phyloP scores from a whole-genome alignment of 1,284 basidiomycete species.

The Agroathelia rolfsii region DNA sequence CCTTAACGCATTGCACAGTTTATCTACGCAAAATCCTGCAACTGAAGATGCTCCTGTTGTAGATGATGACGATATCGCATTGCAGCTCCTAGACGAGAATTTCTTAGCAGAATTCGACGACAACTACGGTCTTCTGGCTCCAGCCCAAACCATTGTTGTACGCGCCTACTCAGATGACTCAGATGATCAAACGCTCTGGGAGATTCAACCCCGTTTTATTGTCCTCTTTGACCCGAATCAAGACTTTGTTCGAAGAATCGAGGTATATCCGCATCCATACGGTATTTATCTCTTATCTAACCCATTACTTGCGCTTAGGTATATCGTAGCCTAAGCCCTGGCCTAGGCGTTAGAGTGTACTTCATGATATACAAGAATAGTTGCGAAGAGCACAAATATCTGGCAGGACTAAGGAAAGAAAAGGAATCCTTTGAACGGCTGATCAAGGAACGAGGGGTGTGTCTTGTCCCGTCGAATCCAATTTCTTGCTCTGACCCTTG shows the following conservation, averaged over 20 bases:
- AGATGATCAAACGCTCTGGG: constrained; percentile 83
- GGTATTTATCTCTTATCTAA: background rate
- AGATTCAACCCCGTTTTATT: constrained; percentile 85
- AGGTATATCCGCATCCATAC: constrained; percentile 47
- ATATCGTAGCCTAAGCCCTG: constrained; percentile 75
- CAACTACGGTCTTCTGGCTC: constrained; percentile 74
- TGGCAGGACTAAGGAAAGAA: constrained; percentile 81
- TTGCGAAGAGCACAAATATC: constrained; percentile 92
- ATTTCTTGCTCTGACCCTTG: constrained; percentile 2
- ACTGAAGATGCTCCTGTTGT: constrained; percentile 2
- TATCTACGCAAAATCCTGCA: constrained; percentile 9
- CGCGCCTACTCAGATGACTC: constrained; percentile 87
- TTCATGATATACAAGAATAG: constrained; percentile 91
- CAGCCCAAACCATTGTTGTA: constrained; percentile 78
- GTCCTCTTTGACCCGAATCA: constrained; percentile 95
- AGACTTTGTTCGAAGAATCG: constrained; percentile 86
- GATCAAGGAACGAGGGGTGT: constrained; percentile 84
- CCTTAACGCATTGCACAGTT: constrained; percentile 1
- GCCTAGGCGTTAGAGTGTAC: constrained; percentile 83
- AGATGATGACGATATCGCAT: constrained; percentile 5
- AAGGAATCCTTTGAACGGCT: constrained; percentile 92
- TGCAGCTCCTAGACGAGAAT: constrained; percentile 20
- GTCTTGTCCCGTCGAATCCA: constrained; percentile 26
- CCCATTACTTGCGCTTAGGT: constrained; percentile 38
- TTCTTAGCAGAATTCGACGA: constrained; percentile 51